Evolutionary conservation across 192 early-diverging fungal species (phyloP).

Genomic region (Mortierella antarctica): DNA sequence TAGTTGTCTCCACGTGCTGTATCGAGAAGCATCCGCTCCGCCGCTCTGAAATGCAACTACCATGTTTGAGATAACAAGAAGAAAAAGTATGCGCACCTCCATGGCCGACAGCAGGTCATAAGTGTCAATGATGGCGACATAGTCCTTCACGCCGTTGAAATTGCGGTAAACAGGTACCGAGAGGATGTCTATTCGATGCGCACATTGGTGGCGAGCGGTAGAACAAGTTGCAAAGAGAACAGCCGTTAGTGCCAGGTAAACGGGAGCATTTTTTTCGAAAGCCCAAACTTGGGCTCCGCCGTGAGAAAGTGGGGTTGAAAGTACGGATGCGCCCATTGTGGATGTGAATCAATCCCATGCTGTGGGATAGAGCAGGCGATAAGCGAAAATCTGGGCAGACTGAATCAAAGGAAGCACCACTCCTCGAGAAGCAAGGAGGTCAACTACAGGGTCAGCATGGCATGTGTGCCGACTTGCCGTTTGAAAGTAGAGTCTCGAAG

Average conservation of each 20-base stretch:
- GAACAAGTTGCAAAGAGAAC: background rate
- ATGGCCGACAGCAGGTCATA: constrained; percentile 60
- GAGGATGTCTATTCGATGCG: constrained; percentile 53
- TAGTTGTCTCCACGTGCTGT: background rate
- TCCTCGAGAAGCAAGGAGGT: no score
- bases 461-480: constrained; percentile 24
- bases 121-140: constrained; percentile 62
- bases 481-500: constrained; percentile 62
- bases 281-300: constrained; percentile 24
- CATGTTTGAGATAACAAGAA: background rate
- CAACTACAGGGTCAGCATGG: no score
- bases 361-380: no score
- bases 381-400: no score
- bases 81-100: constrained; percentile 38
- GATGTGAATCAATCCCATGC: no score
- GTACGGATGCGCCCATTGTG: no score
- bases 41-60: background rate
- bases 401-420: no score
- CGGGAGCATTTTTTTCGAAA: background rate
- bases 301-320: constrained; percentile 18
- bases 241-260: background rate
- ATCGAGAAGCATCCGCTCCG: background rate
- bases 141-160: constrained; percentile 51
- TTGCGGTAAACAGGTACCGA: constrained; percentile 65
- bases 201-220: background rate